Base-by-base conservation (phyloP, 768 basidiomycete genomes). In the Lactarius psammicola region DNA sequence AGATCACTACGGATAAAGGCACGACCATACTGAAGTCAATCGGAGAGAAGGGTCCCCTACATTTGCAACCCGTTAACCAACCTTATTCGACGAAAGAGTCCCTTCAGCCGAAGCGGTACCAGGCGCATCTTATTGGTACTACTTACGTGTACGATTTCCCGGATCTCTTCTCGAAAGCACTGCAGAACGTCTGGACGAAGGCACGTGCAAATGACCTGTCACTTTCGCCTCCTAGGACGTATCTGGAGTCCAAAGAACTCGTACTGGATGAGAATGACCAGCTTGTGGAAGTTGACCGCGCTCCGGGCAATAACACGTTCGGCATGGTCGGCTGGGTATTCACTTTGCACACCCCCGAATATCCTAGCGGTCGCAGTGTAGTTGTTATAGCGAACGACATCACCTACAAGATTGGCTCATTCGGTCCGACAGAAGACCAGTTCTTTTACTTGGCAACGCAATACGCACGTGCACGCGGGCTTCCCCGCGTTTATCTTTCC, bases 61-160 rank as follows among this genome's bases (percentile, higher is more conserved):
- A 99, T 78, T 83, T 98, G 31, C 95, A 95, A 78, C 95, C 94
- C 13, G 96, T 96, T 69, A 90, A 92, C 76, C 87, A 90, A 70
- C 82, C 93, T 0, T 98, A 98, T 78, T 87, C 96, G 17, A 98
- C 96, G 64, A 99, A 97, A 79, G 96, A 98, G 76, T 98, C 95
- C 20, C 81, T 99, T 56, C 97, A 99, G 75, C 97, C 97, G 49
- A 95, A 97, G 77, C 94, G 97, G 69, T 98, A 98, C 80, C 96
- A 98, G 75, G 97, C 97, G 28, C 97, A 99, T 77, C 85, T 98
- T 65, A 89, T 97, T 71, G 97, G 97, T 60, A 99, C 97, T 34
- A 99, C 97, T 59, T 99, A 98, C 75, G 95, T 92, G 36, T 98
- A 98, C 78, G 97, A 98, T 78, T 99, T 98, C 89, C 97, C 97